Evolutionary conservation across 257 asterid species (phyloP).

Genomic region (Galeopsis tetrahit): DNA sequence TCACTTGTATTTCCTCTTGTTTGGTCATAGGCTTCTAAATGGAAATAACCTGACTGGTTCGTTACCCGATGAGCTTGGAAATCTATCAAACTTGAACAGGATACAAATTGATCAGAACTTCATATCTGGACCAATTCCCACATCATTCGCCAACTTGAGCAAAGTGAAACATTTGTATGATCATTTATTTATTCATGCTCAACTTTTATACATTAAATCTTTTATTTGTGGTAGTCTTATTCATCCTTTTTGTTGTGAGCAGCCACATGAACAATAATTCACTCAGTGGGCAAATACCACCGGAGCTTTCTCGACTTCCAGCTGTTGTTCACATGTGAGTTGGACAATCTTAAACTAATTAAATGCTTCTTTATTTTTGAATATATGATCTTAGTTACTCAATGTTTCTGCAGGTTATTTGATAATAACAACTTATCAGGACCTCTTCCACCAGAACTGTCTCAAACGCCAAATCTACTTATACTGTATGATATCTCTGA

Average conservation of each 20-base stretch:
- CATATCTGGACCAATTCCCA: constrained; percentile 85
- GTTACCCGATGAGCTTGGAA: constrained; percentile 93
- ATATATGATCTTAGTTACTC: constrained; percentile 21
- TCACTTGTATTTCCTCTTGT: constrained; percentile 22
- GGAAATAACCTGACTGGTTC: constrained; percentile 91
- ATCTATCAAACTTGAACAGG: constrained; percentile 77
- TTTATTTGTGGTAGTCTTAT: constrained; percentile 18
- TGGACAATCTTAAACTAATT: constrained; percentile 17
- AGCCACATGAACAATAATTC: constrained; percentile 99
- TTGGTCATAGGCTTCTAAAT: constrained; percentile 77
- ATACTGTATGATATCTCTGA: constrained; percentile 69
- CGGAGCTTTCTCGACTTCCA: constrained; percentile 82
- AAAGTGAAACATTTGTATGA: constrained; percentile 71
- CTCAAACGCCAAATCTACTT: constrained; percentile 57
- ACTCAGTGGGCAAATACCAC: constrained; percentile 85
- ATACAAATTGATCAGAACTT: constrained; percentile 92
- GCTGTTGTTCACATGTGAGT: constrained; percentile 93
- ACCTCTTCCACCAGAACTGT: constrained; percentile 80
- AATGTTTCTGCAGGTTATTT: constrained; percentile 72
- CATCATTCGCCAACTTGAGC: constrained; percentile 76
- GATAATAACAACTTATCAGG: constrained; percentile 97
- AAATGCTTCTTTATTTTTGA: constrained; percentile 16
- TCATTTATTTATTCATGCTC: constrained; percentile 24
- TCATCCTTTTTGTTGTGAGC: constrained; percentile 42
- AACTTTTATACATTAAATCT: background rate